Base-by-base conservation (phyloP, 2,329 filamentous ascomycete genomes). In the Trichoderma citrinoviride region DNA sequence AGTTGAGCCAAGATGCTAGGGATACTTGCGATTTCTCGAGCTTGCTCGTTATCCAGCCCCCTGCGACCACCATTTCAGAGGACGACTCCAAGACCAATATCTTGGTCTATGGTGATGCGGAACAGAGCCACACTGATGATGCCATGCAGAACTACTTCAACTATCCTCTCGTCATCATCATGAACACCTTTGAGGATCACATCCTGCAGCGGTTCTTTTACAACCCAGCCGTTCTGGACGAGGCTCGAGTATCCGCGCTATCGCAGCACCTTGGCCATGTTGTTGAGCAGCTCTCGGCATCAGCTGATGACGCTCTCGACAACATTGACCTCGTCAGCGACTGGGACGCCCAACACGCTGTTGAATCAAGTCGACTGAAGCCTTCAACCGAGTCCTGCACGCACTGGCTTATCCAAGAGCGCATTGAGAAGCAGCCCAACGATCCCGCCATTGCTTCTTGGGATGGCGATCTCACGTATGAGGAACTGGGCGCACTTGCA, bases 1-100 rank as follows among this genome's bases (percentile, higher is more conserved):
- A 67, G 40, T 33, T 71, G 5, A 68, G 63, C 60, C 41, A 56
- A 7, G 67, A 53, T 40, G 65, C 66, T 2, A 61, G 50, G 21
- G 60, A 63, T n/a, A 66, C 67, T 5, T 70, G 68, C 17, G 63
- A 66, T 15, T 67, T 67, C 17, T 53, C 65, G 15, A 67, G 63
- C 12, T 41, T 67, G 27, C 66, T 68, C 15, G 64, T 67, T 8
- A 54, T 68, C 14, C 67, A 68, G 27, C 66, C 66, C 40, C 63
- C 55, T 14, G 63, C 63, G 21, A 58, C 60, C 7, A 61, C 40
- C 1, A 3, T 46, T 4, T 53, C 63, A 1, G 47, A 44, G 7
- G 15, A 61, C 7, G 49, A 65, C 19, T 29, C 25, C 10, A 27
- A 46, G 5, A 52, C 37, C 7, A 65, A 33, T 2, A 65, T 61